Evolutionary conservation across 306 rosid genomes (phyloP).

Genomic region (Betula pendula): DNA sequence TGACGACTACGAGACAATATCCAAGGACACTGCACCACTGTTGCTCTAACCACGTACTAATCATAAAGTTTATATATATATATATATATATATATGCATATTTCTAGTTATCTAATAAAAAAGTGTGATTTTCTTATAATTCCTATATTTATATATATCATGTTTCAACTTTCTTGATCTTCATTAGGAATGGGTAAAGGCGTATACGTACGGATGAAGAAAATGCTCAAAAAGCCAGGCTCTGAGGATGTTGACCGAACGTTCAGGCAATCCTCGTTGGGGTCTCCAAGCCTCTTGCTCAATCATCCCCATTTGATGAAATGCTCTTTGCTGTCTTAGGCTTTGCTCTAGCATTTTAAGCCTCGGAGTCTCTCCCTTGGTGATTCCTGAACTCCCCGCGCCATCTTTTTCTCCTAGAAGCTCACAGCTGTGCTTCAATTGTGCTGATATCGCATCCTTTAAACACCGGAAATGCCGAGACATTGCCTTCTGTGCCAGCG

Average conservation of each 20-base stretch:
- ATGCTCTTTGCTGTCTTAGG: slow-evolving; percentile 88
- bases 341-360: slow-evolving; percentile 82
- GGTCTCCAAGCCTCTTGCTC: slow-evolving; percentile 99
- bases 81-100: not conserved
- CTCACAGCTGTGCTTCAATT: slow-evolving; percentile 77
- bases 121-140: not conserved
- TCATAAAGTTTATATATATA: not conserved
- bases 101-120: not conserved
- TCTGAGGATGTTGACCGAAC: slow-evolving; percentile 92
- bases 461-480: slow-evolving; percentile 91
- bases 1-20: slow-evolving; percentile 39
- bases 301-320: slow-evolving; percentile 96
- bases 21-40: slow-evolving; percentile 53
- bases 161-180: not conserved
- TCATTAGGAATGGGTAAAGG: not conserved
- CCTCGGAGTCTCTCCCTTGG: slow-evolving; percentile 98
- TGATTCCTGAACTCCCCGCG: slow-evolving; percentile 65
- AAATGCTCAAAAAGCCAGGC: slow-evolving; percentile 99
- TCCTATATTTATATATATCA: too few species aligned
- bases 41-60: slow-evolving; percentile 25
- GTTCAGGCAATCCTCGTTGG: slow-evolving; percentile 95
- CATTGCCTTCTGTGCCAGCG: slow-evolving; percentile 96
- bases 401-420: slow-evolving; percentile 89
- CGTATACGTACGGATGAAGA: slow-evolving; percentile 81
- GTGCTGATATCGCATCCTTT: slow-evolving; percentile 71